phyloP scores from a whole-genome alignment of 306 rosid species.

The Bauhinia variegata region DNA sequence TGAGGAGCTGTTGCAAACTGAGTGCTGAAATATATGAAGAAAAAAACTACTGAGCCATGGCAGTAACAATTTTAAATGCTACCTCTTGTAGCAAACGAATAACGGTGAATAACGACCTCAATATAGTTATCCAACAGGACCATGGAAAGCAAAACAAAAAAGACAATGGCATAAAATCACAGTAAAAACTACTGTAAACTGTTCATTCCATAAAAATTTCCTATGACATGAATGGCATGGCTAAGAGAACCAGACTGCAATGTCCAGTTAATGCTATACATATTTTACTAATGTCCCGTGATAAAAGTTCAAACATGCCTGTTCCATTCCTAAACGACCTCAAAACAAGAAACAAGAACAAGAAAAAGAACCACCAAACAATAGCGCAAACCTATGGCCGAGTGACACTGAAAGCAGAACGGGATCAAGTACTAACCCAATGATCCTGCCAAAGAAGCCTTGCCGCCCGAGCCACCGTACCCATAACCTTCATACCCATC shows the following conservation, averaged over 20 bases:
- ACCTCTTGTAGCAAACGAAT: too few species aligned
- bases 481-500: constrained; percentile 72
- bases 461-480: constrained; percentile 66
- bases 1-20: not conserved
- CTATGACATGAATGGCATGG: not conserved
- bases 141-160: not conserved
- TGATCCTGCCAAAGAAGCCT: constrained; percentile 56
- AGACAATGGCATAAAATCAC: not conserved
- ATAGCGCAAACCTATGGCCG: not conserved
- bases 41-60: not conserved
- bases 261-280: not conserved
- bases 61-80: too few species aligned
- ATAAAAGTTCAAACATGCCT: not conserved
- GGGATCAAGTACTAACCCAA: constrained; percentile 56
- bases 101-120: not conserved
- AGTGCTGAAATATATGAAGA: not conserved
- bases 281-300: too few species aligned
- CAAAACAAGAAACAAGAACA: too few species aligned
- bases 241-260: not conserved
- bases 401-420: constrained; percentile 1
- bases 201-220: not conserved
- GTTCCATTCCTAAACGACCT: too few species aligned
- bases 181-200: not conserved
- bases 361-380: not conserved
- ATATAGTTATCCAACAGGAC: not conserved